A percentile compares a stretch with the other conserved stretches of the same genome.
Conservation (phyloP, 306 rosid genomes). For the Malus sieversii region DNA sequence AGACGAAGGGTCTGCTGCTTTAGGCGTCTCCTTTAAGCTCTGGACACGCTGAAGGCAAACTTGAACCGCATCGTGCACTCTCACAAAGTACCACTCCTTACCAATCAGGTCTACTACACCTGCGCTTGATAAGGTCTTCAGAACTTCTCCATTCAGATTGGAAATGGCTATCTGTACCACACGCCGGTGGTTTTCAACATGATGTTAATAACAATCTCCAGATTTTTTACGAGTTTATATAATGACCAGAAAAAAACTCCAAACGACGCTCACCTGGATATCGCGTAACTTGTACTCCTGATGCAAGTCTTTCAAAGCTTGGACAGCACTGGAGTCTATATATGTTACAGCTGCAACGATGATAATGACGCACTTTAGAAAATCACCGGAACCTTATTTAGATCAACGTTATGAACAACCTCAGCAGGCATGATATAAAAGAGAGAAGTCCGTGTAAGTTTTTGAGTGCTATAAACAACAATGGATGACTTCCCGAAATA, state of each 20-base stretch:
- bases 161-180: constrained; percentile 77
- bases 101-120: constrained; percentile 81
- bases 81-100: constrained; percentile 90
- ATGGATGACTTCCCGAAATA: neutral
- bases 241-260: neutral
- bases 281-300: constrained; percentile 85
- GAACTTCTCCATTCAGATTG: constrained; percentile 77
- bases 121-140: constrained; percentile 64
- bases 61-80: constrained; percentile 99
- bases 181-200: constrained; percentile 8
- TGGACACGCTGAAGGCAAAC: constrained; percentile 89
- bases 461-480: neutral
- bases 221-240: neutral
- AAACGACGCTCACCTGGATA: constrained; percentile 47
- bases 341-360: constrained; percentile 83
- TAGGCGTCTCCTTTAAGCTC: constrained; percentile 30
- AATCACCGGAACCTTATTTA: neutral
- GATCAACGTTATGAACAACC: constrained; percentile 1
- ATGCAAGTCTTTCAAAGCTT: constrained; percentile 81
- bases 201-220: neutral
- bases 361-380: constrained; percentile 9
- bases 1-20: constrained; percentile 10
- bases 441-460: no score
- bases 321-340: constrained; percentile 88
- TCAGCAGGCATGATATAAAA: no score